Conservation (phyloP, 2,329 filamentous ascomycete genomes). For the Cercospora nicotianae region DNA sequence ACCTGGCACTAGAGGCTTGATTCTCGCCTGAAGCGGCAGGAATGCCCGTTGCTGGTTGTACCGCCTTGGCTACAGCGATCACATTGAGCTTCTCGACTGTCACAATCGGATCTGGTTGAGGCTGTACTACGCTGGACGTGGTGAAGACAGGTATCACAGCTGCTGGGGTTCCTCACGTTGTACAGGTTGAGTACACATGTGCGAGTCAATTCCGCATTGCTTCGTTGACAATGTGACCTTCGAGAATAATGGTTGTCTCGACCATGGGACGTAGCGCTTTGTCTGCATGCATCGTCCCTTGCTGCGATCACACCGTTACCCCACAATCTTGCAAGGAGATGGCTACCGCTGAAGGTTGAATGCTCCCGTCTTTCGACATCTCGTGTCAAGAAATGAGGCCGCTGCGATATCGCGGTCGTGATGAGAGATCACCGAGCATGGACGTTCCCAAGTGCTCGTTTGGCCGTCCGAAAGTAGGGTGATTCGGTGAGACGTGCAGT, state of each 20-base stretch:
- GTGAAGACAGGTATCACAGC: neutral
- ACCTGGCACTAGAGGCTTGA: slow-evolving; percentile 9
- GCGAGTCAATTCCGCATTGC: neutral
- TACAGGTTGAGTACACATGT: neutral
- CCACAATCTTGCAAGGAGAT: neutral
- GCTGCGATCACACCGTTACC: neutral
- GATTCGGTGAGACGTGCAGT: neutral
- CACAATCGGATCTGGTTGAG: neutral
- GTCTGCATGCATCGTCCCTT: neutral
- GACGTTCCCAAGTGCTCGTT: too few relatives aligned
- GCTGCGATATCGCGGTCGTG: too few relatives aligned
- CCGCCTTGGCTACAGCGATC: neutral
- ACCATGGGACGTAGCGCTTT: neutral
- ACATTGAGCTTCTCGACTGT: neutral
- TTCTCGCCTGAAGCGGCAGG: neutral
- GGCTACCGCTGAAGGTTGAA: too few relatives aligned
- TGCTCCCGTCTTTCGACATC: too few relatives aligned
- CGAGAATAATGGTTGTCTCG: neutral
- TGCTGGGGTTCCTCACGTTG: neutral
- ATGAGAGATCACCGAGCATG: too few relatives aligned
- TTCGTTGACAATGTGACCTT: neutral
- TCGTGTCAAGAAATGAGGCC: too few relatives aligned
- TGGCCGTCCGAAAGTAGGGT: too few relatives aligned
- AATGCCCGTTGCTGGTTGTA: neutral
- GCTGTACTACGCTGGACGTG: neutral